These are phyloP conservation scores for Candida khao-thaluensis DNA, from an alignment of 805 yeast genomes.

Conservation along the genomic window DNA sequence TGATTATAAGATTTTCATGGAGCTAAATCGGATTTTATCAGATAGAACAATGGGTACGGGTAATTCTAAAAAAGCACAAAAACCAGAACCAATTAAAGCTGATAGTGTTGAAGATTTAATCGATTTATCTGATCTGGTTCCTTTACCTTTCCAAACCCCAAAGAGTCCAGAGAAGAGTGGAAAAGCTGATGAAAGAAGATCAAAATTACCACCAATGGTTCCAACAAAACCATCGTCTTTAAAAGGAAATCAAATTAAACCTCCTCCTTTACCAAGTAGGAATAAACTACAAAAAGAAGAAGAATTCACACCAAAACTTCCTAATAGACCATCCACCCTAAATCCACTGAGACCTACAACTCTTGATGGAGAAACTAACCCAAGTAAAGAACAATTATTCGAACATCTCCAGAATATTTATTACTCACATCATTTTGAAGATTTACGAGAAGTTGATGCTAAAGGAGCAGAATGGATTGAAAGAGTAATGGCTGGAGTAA, in stretches of 20 bases:
- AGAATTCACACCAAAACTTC: slow-evolving; percentile 15
- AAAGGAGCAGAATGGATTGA: slow-evolving; percentile 40
- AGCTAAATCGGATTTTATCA: slow-evolving; percentile 25
- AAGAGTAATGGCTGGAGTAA: slow-evolving; percentile 30
- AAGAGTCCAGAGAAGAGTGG: too few relatives aligned
- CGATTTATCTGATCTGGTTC: slow-evolving; percentile 33
- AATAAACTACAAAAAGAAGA: slow-evolving; percentile 9
- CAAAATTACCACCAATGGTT: slow-evolving; percentile 40
- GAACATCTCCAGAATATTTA: slow-evolving; percentile 15
- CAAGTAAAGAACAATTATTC: slow-evolving; percentile 13
- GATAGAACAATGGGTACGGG: slow-evolving; percentile 14
- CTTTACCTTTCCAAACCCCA: slow-evolving; percentile 1
- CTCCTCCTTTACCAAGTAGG: slow-evolving; percentile 29
- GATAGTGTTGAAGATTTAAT: slow-evolving; percentile 28
- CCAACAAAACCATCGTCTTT: slow-evolving; percentile 48
- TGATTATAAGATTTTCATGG: slow-evolving; percentile 33
- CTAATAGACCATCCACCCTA: slow-evolving; percentile 13
- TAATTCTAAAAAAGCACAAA: neutral
- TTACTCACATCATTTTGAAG: slow-evolving; percentile 22
- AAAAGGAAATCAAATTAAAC: slow-evolving; percentile 30
- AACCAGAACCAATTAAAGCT: slow-evolving; percentile 5
- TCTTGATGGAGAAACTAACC: slow-evolving; percentile 13
- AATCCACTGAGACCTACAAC: too few relatives aligned
- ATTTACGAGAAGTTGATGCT: slow-evolving; percentile 29
- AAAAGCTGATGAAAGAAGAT: slow-evolving; percentile 5